Evolutionary conservation across 2,329 filamentous ascomycete genomes (phyloP).

Genomic region (Fusarium oxysporum): DNA sequence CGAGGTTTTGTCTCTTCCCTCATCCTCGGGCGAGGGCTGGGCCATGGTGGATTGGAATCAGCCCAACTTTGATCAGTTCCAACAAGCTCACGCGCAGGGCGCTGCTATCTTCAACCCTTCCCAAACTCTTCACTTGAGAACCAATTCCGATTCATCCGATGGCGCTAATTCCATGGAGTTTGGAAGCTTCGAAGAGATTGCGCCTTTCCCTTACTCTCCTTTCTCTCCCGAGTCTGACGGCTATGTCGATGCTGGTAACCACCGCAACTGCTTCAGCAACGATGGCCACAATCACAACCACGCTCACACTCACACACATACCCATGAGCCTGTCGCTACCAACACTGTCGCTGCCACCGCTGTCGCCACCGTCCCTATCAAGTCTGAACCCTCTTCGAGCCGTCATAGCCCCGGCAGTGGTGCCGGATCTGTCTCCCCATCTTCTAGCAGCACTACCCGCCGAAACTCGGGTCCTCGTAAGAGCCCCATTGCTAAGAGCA

Average conservation of each 20-base stretch:
- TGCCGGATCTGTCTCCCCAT: slow-evolving; percentile 69
- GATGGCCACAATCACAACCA: slow-evolving; percentile 63
- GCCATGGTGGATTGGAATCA: slow-evolving; percentile 80
- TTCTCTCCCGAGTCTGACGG: slow-evolving; percentile 87
- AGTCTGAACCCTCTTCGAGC: slow-evolving; percentile 63
- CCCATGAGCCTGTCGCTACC: slow-evolving; percentile 70
- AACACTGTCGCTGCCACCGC: slow-evolving; percentile 75
- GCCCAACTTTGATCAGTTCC: slow-evolving; percentile 72
- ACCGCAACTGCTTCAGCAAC: slow-evolving; percentile 72
- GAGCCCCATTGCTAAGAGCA: slow-evolving; percentile 80
- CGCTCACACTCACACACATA: slow-evolving; percentile 15
- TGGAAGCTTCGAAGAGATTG: slow-evolving; percentile 84
- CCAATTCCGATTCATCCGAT: slow-evolving; percentile 87
- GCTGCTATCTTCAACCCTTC: slow-evolving; percentile 89
- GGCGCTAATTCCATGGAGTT: slow-evolving; percentile 74
- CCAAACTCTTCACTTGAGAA: slow-evolving; percentile 89
- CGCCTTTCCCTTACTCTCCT: slow-evolving; percentile 77
- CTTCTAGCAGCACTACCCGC: slow-evolving; percentile 70
- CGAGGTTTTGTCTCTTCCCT: slow-evolving; percentile 84
- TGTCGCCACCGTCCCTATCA: slow-evolving; percentile 77
- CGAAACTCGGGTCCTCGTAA: slow-evolving; percentile 78
- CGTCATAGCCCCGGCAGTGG: slow-evolving; percentile 71
- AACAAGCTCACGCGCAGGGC: slow-evolving; percentile 63
- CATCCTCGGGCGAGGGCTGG: slow-evolving; percentile 90
- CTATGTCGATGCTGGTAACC: slow-evolving; percentile 70